Evolutionary conservation across 2,329 filamentous ascomycete species (phyloP), one percentile per base, ranked within the genome.

Genomic region (Xylaria sp.): DNA sequence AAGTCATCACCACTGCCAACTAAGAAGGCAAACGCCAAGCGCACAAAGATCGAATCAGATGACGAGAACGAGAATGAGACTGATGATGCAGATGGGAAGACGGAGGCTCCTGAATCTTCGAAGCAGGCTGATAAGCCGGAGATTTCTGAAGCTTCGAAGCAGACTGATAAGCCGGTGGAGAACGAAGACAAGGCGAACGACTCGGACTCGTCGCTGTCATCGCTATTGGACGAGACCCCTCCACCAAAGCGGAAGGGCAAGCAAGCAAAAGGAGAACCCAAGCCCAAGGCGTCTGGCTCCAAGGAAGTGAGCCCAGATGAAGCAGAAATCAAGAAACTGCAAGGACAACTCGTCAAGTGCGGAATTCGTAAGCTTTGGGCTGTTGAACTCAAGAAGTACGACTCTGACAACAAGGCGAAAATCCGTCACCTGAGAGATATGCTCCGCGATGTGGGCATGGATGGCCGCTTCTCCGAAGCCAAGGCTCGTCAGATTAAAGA

Each of bases 331-430:
- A 97, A 96, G 74, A 89, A 87, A 53, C 79, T 97, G 2, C 93
- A 97, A 75, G 84, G 86, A 7, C 91, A 93, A 74, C 82, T 99
- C 5, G 76, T 88, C 51, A 96, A 97, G 74, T 99, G 93, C 69
- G 93, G 93, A 35, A 85, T 97, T 58, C 88, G 91, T 56, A 97
- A 97, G 72, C 83, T 97, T 62, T 99, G 94, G 93, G 84, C 83
- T 54, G 86, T 88, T 64, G 91, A 97, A 74, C 81, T 99, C 34
- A 90, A 90, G 72, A 79, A 85, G 57, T 92, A 84, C 68, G 82
- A 81, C 1, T 83, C 87, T 58, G 89, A 92, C 23, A 72, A 82
- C 3, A 88, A 86, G 62, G 90, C 85, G 54, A 97, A 96, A 78
- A 90, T 97, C 63, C 81, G 80, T 55, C 91, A 97, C 71, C 80